A percentile compares a stretch with the other conserved stretches of the same genome.
phyloP scores from a whole-genome alignment of 2,329 filamentous ascomycete genomes.

The Claviceps citrina region DNA sequence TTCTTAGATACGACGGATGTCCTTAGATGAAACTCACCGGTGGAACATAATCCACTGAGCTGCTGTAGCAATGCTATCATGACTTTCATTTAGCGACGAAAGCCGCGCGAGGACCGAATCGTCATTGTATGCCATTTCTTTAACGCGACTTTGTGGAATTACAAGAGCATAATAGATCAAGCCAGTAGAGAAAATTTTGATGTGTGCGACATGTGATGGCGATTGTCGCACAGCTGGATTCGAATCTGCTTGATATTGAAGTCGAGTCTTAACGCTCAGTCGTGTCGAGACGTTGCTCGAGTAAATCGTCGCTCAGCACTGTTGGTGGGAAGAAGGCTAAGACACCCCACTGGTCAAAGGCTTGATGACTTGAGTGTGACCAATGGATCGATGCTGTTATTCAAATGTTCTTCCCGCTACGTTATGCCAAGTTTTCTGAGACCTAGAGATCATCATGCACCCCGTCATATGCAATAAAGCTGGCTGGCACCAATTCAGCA shows the following conservation, averaged over 20 bases:
- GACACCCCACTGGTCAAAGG: background rate
- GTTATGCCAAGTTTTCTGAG: background rate
- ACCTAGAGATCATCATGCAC: background rate
- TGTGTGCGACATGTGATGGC: background rate
- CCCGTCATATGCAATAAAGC: conserved; percentile 6
- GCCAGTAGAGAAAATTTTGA: background rate
- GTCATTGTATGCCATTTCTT: conserved; percentile 81
- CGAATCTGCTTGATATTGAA: background rate
- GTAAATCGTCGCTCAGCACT: background rate
- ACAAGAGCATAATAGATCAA: background rate
- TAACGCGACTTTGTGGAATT: background rate
- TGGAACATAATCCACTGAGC: conserved; percentile 99
- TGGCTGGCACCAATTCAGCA: background rate
- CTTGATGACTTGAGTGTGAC: too few relatives aligned
- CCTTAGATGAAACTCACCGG: conserved; percentile 39
- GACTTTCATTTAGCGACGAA: conserved; percentile 87
- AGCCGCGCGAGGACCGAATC: conserved; percentile 92
- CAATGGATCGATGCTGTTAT: background rate
- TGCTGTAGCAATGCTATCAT: conserved; percentile 90
- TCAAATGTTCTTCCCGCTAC: too few relatives aligned
- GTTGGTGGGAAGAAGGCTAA: background rate
- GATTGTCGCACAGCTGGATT: background rate
- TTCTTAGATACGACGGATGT: conserved; percentile 1
- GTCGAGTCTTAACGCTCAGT: background rate
- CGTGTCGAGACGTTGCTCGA: background rate